Percentiles rank a stretch among this genome's conserved stretches.
Evolutionary conservation across 1,139 yeast species (phyloP).

Genomic region (Candida labiduridarum): DNA sequence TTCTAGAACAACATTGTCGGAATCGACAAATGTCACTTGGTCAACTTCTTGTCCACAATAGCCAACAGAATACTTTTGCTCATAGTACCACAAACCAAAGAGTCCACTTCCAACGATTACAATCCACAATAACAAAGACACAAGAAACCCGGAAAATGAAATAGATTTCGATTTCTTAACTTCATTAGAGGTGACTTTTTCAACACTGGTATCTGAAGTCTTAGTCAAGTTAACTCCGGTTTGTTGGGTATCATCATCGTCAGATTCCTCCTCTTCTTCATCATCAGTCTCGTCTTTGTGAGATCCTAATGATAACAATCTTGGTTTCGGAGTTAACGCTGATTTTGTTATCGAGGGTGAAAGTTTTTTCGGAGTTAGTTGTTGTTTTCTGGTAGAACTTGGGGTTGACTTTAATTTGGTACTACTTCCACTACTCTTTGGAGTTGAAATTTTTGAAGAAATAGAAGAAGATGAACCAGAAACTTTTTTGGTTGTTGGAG

Average conservation of each 20-base stretch:
- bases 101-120: slow-evolving; percentile 27
- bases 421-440: neutral
- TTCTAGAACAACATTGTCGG: slow-evolving; percentile 20
- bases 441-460: slow-evolving; percentile 1
- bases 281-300: slow-evolving; percentile 14
- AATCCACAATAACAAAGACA: slow-evolving; percentile 30
- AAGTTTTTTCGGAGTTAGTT: slow-evolving; percentile 7
- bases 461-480: slow-evolving; percentile 3
- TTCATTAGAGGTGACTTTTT: neutral
- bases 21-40: slow-evolving; percentile 32
- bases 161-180: neutral
- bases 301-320: slow-evolving; percentile 20
- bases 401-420: slow-evolving; percentile 2
- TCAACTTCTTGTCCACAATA: slow-evolving; percentile 66
- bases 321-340: slow-evolving; percentile 23
- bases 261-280: slow-evolving; percentile 14
- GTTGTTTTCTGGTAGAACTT: slow-evolving; percentile 2
- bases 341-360: slow-evolving; percentile 9
- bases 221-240: slow-evolving; percentile 5
- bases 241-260: neutral
- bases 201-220: slow-evolving; percentile 7
- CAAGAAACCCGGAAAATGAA: slow-evolving; percentile 12
- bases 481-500: slow-evolving; percentile 1
- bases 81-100: slow-evolving; percentile 61
- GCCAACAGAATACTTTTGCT: slow-evolving; percentile 60